Evolutionary conservation across 495 filamentous ascomycete genomes (phyloP), one percentile per base, ranked within the genome.

Genomic region (Penicillium argentinense): DNA sequence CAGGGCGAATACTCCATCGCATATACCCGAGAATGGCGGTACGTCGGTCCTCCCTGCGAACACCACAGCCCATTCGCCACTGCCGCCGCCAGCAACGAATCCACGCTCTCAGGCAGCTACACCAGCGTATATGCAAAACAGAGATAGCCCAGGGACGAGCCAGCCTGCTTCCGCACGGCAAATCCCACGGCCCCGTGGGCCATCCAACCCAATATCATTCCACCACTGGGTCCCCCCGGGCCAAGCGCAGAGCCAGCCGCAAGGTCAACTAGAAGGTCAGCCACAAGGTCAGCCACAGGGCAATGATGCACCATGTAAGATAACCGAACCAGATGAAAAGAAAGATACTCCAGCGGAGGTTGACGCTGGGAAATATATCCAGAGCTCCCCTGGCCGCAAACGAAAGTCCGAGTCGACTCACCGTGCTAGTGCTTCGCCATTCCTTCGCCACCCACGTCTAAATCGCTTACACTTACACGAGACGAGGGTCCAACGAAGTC

Each of bases 211-310:
- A 11, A 47, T 53, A 5, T 34, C 45, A 4, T 54, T 54, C 22
- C 51, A 54, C 17, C 45, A 49, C 27, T 54, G 45, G 45, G 19
- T 38, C 17, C 49, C 49, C 24, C 51, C 51, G 13, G 30, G 25
- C n/a, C 27, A 32, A 14, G 30, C 9, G 13, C 22, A n/a, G 4
- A 21, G 12, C 1, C 5, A 21, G 14, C 21, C 30, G 5, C 11
- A n/a, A n/a, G 8, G n/a, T 25, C 42, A 14, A 25, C 6, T 22
- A 26, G 24, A n/a, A 37, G 9, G 8, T 19, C 43, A 46, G 11
- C 8, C 33, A 25, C 23, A 21, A 26, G 7, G 17, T 5, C 27
- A 18, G 24, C n/a, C n/a, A 39, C 9, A n/a, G 6, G 13, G 29
- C n/a, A 14, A 27, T 22, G n/a, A 46, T n/a, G 12, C 23, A 27